Evolutionary conservation across 352 stramenopile species (phyloP), one percentile per base, ranked within the genome.

Genomic region (Phytophthora capsici): DNA sequence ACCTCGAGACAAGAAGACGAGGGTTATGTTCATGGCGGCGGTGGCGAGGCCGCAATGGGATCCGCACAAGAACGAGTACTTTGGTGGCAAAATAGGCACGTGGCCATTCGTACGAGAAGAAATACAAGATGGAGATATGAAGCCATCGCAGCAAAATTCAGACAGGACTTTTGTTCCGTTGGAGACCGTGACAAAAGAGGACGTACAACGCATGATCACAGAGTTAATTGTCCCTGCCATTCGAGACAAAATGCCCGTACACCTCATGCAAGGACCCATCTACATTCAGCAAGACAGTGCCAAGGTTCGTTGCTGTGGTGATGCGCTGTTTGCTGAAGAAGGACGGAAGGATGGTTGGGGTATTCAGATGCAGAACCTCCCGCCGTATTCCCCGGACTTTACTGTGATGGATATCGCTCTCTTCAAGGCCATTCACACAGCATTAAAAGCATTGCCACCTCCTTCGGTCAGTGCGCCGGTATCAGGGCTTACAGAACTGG

Each of bases 241-340:
- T 54, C 66, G 73, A 9, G 37, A 49, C 3, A 77, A 58, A 28
- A 77, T 78, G 69, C 73, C 73, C 0, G 22, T 56, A 2, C 69
- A 78, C 28, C 45, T 82, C 6, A 78, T 71, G 58, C 43, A 55
- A n/a, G 48, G 52, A 13, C 38, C 73, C 3, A 69, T 82, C 20
- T 82, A 59, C 45, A 82, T 82, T 34, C 73, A 82, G 45, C 73
- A 82, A 60, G 73, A 82, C 49, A 78, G 63, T 36, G 62, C 69
- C 16, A 82, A 78, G 50, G 69, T 82, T 50, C 73, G 73, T 3
- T 78, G 58, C 6, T 53, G 52, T 19, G 47, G 63, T n/a, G 73
- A 82, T 45, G 58, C 62, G 12, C 34, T 52, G 13, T 71, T 82
- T 41, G 51, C 59, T 22, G 73, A 82, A 52, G 73, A 78, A 72